phyloP scores from a whole-genome alignment of 768 basidiomycete species.

The Cystobasidium onofrii region DNA sequence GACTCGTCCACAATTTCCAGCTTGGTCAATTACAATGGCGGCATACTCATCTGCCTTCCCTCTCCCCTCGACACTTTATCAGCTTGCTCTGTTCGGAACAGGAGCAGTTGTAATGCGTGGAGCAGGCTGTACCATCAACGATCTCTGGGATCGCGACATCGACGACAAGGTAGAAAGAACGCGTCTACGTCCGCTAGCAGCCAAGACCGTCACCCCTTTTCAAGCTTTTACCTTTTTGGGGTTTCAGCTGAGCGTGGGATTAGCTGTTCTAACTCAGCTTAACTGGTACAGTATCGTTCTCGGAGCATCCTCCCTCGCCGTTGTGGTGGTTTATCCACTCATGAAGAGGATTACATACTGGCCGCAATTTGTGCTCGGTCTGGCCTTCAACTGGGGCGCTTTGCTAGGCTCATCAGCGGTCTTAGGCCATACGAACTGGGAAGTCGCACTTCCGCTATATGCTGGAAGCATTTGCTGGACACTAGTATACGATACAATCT shows the following conservation, averaged over 20 bases:
- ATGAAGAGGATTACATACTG: constrained; percentile 97
- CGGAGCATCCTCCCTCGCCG: constrained; percentile 77
- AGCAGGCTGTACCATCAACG: constrained; percentile 97
- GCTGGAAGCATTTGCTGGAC: constrained; percentile 87
- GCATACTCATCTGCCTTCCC: constrained; percentile 69
- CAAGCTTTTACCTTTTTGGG: constrained; percentile 77
- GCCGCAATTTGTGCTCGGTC: constrained; percentile 89
- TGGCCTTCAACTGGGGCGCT: constrained; percentile 96
- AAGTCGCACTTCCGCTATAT: constrained; percentile 75
- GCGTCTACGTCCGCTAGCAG: constrained; percentile 73
- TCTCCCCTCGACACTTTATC: constrained; percentile 60
- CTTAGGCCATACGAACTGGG: constrained; percentile 69
- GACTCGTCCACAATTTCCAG: constrained; percentile 48
- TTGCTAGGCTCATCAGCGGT: constrained; percentile 94
- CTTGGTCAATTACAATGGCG: constrained; percentile 98
- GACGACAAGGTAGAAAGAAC: constrained; percentile 93
- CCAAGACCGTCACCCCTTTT: constrained; percentile 63
- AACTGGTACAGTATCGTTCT: constrained; percentile 93
- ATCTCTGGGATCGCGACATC: constrained; percentile 91
- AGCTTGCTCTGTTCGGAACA: constrained; percentile 71
- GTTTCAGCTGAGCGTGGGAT: constrained; percentile 67
- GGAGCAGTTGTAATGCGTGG: constrained; percentile 94
- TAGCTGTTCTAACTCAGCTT: constrained; percentile 77
- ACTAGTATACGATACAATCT: constrained; percentile 92
- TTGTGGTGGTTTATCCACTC: constrained; percentile 83